phyloP scores from a whole-genome alignment of 305 asterid species.

The Fraxinus sp. region DNA sequence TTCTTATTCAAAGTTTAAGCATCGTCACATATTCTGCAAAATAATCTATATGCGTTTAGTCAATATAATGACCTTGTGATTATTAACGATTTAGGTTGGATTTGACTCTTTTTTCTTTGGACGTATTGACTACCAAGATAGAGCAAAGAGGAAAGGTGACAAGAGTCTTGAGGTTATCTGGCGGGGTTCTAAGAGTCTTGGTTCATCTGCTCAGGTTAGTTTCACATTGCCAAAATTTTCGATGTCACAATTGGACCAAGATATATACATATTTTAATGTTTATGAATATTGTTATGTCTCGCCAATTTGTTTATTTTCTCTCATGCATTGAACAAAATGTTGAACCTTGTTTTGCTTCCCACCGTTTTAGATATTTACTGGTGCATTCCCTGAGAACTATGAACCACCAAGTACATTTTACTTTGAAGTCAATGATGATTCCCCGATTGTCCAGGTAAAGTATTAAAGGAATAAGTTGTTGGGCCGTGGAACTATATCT shows the following conservation, averaged over 20 bases:
- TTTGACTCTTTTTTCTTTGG: constrained; percentile 92
- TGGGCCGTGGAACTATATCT: constrained; percentile 18
- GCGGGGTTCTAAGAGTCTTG: constrained; percentile 81
- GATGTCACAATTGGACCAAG: neutral
- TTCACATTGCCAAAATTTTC: constrained; percentile 8
- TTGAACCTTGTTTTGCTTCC: neutral
- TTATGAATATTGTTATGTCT: constrained; percentile 1
- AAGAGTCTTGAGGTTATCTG: constrained; percentile 93
- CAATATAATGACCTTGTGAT: constrained; percentile 12
- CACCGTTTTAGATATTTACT: constrained; percentile 68
- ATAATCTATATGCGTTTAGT: constrained; percentile 2
- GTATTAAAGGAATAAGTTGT: neutral
- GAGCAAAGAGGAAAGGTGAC: constrained; percentile 72
- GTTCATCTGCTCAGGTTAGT: constrained; percentile 83
- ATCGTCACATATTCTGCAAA: neutral
- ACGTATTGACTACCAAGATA: constrained; percentile 97
- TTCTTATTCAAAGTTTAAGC: neutral
- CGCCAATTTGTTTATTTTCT: neutral
- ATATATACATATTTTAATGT: neutral
- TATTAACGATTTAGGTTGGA: constrained; percentile 66
- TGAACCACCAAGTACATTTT: constrained; percentile 83
- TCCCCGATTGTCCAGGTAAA: constrained; percentile 84
- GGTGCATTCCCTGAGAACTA: constrained; percentile 93
- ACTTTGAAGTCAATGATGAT: constrained; percentile 78
- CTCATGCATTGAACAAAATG: constrained; percentile 8